Evolutionary conservation across 768 basidiomycete genomes (phyloP), one percentile per base, ranked within the genome.

Genomic region (Termitomyces eurrhizus): DNA sequence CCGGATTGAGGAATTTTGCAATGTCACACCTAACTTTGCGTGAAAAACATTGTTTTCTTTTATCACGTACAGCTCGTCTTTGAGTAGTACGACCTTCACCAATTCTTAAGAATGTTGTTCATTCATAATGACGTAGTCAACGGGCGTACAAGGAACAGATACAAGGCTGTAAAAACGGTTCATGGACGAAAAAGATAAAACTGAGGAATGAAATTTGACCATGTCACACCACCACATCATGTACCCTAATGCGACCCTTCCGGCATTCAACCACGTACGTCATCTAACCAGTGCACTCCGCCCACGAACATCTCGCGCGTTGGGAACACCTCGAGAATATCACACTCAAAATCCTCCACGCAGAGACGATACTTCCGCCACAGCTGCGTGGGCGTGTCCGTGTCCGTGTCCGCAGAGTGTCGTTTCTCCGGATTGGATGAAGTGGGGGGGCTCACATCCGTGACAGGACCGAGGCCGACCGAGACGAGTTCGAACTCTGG

Each of bases 241-340:
- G 14, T 42, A 14, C 41, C 29, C 29, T 45, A 21, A 11, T 42
- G 8, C n/a, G 50, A 55, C 6, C 44, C n/a, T 29, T 45, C 58
- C 48, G 52, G 33, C 14, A 26, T 51, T 1, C 13, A 11, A 46
- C 62, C 57, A n/a, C 62, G 16, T 55, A 58, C 64, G 7, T 66
- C 75, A 11, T 74, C 70, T 16, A 89, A 72, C 87, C 87, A 89
- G 14, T 73, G 70, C 35, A 82, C 78, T 12, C 84, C 84, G 7
- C 67, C 69, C 16, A 73, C 62, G 62, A 90, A 90, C 87, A 90
- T 89, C 8, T 83, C 80, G 49, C 89, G 71, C 46, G 83, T 81
- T 0, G 85, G 83, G 68, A 90, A 90, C 7, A 86, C 83, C 65
- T 90, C 89, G 61, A 84, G 68, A 48, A 90, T 89, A 61, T 88